Percentiles rank a stretch among this genome's conserved stretches.
These are phyloP conservation scores for Pseudocercospora eumusae DNA, from an alignment of 2,329 filamentous ascomycete genomes.

Conservation along the genomic window DNA sequence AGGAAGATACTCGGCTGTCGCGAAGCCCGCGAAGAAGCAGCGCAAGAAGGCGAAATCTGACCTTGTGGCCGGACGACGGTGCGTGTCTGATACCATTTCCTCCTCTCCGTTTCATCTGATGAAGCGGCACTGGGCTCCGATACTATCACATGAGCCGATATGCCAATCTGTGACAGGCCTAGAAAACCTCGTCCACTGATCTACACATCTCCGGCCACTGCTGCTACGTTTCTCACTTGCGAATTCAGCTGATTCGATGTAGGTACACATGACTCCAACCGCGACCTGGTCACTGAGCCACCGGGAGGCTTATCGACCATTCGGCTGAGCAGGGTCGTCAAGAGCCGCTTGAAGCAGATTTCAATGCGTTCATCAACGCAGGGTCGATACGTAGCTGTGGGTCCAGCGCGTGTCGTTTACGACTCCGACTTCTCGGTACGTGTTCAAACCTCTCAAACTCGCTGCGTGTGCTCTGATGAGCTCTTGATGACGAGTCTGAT, in stretches of 20 bases:
- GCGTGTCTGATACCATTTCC: constrained; percentile 5
- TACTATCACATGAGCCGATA: constrained; percentile 38
- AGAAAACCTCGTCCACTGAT: constrained; percentile 50
- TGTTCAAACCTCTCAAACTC: constrained; percentile 7
- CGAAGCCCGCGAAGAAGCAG: constrained; percentile 27
- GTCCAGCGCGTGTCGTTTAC: neutral
- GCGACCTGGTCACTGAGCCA: too few species aligned
- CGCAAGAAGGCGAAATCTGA: constrained; percentile 25
- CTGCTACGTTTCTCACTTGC: constrained; percentile 7
- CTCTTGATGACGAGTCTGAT: constrained; percentile 46
- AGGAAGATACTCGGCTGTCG: constrained; percentile 13
- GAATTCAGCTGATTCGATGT: neutral
- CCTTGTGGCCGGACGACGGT: constrained; percentile 16
- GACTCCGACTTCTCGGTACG: constrained; percentile 10
- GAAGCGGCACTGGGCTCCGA: constrained; percentile 45
- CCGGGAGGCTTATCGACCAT: too few species aligned
- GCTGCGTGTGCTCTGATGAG: constrained; percentile 36
- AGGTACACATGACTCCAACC: neutral
- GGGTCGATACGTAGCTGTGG: neutral
- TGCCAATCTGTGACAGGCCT: constrained; percentile 46
- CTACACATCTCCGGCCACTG: constrained; percentile 4
- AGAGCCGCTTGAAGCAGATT: constrained; percentile 6
- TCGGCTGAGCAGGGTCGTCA: neutral
- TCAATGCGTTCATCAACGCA: neutral
- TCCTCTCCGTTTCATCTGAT: constrained; percentile 33